A percentile compares a stretch with the other conserved stretches of the same genome.
These are phyloP conservation scores for Cymodocea nodosa DNA, from an alignment of 116 monocot genomes.

Conservation along the genomic window DNA sequence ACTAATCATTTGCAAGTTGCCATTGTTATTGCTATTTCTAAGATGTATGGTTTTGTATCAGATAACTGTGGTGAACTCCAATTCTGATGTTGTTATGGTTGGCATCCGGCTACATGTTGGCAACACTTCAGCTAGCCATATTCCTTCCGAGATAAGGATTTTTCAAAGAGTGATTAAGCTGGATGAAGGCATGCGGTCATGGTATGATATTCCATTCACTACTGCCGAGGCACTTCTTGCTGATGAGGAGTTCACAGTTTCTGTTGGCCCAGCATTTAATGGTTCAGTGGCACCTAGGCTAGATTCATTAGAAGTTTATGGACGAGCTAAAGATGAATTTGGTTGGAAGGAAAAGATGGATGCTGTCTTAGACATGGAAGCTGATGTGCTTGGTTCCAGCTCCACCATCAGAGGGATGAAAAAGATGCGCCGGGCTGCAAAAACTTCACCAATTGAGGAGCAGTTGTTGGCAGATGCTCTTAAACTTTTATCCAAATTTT, in stretches of 20 bases:
- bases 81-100: slow-evolving; percentile 93
- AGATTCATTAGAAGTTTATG: slow-evolving; percentile 92
- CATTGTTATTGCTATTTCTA: neutral
- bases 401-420: slow-evolving; percentile 22
- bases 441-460: slow-evolving; percentile 72
- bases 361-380: slow-evolving; percentile 85
- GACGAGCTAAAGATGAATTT: slow-evolving; percentile 95
- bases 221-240: slow-evolving; percentile 82
- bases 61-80: slow-evolving; percentile 74
- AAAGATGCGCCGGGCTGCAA: slow-evolving; percentile 36
- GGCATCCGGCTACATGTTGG: slow-evolving; percentile 91
- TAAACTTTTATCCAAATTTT: slow-evolving; percentile 62
- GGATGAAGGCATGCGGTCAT: slow-evolving; percentile 93
- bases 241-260: slow-evolving; percentile 87
- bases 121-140: slow-evolving; percentile 77
- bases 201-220: slow-evolving; percentile 98
- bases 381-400: slow-evolving; percentile 34
- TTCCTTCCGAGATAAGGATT: slow-evolving; percentile 69
- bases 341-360: slow-evolving; percentile 99
- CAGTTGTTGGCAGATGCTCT: slow-evolving; percentile 85
- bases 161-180: slow-evolving; percentile 82
- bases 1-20: neutral
- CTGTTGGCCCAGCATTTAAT: slow-evolving; percentile 67
- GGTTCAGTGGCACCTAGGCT: slow-evolving; percentile 58
- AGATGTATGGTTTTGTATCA: slow-evolving; percentile 13